These are phyloP conservation scores for Mortierella claussenii DNA, from an alignment of 192 early-diverging fungal species.

Conservation along the genomic window DNA sequence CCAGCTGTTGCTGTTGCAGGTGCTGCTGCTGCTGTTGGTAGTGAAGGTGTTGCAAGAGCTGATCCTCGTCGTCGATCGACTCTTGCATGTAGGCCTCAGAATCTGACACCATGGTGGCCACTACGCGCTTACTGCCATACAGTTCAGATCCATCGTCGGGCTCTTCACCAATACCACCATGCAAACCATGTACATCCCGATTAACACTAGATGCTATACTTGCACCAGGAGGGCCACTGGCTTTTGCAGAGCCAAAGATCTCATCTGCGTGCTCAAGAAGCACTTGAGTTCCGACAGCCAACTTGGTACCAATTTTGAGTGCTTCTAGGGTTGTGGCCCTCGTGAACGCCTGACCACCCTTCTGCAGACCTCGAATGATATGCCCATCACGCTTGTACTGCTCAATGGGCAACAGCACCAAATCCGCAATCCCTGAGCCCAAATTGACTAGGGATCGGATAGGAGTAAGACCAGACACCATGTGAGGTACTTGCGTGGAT, in stretches of 20 bases:
- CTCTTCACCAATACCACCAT: constrained; percentile 1
- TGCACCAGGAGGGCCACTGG: constrained; percentile 43
- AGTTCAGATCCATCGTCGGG: constrained; percentile 11
- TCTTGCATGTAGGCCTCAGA: constrained; percentile 48
- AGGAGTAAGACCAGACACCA: constrained; percentile 91
- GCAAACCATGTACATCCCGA: constrained; percentile 7
- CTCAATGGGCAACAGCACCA: constrained; percentile 92
- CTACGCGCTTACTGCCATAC: constrained; percentile 22
- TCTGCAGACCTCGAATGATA: constrained; percentile 87
- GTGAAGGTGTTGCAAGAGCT: constrained; percentile 33
- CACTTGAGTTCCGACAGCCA: constrained; percentile 91
- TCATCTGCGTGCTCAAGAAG: constrained; percentile 92
- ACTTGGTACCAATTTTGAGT: constrained; percentile 84
- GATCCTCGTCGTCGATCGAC: constrained; percentile 48
- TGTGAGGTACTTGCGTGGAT: constrained; percentile 89
- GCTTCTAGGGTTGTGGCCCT: constrained; percentile 91
- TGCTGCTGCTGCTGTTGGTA: constrained; percentile 35
- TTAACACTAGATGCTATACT: constrained; percentile 28
- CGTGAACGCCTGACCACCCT: constrained; percentile 90
- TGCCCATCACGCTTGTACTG: constrained; percentile 94
- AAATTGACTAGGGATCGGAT: constrained; percentile 91
- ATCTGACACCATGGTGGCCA: constrained; percentile 48
- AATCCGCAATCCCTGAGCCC: constrained; percentile 89
- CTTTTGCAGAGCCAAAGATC: constrained; percentile 65
- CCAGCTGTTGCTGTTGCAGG: constrained; percentile 15